Base-by-base conservation (phyloP, 1,284 basidiomycete species). In the Singerocomus inundabilis region DNA sequence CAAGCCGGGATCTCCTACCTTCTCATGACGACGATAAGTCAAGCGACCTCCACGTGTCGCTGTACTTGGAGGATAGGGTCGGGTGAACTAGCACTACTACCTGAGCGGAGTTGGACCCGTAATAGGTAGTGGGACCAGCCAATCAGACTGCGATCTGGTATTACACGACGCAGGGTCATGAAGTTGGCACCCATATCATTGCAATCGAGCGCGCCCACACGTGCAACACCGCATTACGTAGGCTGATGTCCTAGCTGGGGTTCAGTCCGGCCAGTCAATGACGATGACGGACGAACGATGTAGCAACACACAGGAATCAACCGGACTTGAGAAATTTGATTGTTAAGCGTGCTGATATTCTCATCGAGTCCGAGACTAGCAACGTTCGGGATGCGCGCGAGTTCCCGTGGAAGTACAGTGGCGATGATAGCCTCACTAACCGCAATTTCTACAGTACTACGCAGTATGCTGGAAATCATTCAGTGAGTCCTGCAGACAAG, bases 401-500 rank as follows among this genome's bases (percentile, higher is more conserved):
- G 66, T 57, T 79, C 80, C 57, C 72, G 72, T n/a, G 70, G 70
- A 26, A 88, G 70, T 58, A 86, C 79, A 49, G 77, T 79, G 2
- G 82, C 71, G 55, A 82, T 82, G 52, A 88, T 81, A 3, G 82
- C 82, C 55, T 88, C 82, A 18, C 86, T 84, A 25, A 88, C 67
- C 0, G 86, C 77, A 48, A 91, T 79, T 10, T 88, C 87, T 31
- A 90, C 74, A 0, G 88, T 87, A 1, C 85, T 88, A 7, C 88
- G 88, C 13, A 91, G 64, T 0, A 79, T 79, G 44, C 84, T 83
- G 6, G 16, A 34, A 32, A 10, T 44, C 26, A 38, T 24, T 15
- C 24, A 28, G 11, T n/a, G 28, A 43, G 10, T 8, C 21, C 18
- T 35, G 2, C 5, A 10, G 8, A 13, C 11, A 24, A 16, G 1